Conservation (phyloP, 768 basidiomycete species). For the Termitomyces sp. region DNA sequence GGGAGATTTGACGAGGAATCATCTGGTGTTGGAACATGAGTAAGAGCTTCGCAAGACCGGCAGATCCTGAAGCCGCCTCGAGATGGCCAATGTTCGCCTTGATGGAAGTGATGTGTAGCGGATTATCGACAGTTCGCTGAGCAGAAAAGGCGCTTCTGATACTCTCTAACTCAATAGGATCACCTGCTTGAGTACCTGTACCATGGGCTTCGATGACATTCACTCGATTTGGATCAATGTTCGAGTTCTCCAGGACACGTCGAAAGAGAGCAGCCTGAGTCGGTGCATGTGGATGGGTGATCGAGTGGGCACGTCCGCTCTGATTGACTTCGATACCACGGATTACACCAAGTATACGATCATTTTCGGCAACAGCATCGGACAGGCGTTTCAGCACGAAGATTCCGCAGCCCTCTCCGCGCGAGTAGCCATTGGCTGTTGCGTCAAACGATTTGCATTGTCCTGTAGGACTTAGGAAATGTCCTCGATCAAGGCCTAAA, state of each 20-base stretch:
- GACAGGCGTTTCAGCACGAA: constrained; percentile 68
- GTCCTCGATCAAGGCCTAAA: constrained; percentile 59
- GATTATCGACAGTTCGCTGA: constrained; percentile 35
- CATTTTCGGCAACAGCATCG: constrained; percentile 62
- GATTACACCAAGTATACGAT: constrained; percentile 63
- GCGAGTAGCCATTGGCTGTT: constrained; percentile 68
- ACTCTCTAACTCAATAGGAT: constrained; percentile 58
- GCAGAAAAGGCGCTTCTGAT: constrained; percentile 49
- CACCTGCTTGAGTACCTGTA: constrained; percentile 68
- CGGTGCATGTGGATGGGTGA: constrained; percentile 65
- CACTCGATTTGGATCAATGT: constrained; percentile 39
- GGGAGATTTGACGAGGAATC: constrained; percentile 59
- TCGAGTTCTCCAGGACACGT: constrained; percentile 37
- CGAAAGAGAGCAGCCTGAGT: constrained; percentile 56
- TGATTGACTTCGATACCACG: constrained; percentile 70
- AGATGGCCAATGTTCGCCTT: constrained; percentile 74
- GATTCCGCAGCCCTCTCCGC: constrained; percentile 63
- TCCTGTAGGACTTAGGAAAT: constrained; percentile 61
- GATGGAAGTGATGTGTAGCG: constrained; percentile 61
- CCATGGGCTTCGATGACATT: constrained; percentile 72
- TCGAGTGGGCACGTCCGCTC: constrained; percentile 57
- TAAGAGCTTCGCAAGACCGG: constrained; percentile 64
- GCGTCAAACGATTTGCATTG: constrained; percentile 70
- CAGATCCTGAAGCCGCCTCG: constrained; percentile 71
- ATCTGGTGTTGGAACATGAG: constrained; percentile 54